Evolutionary conservation across 2,329 filamentous ascomycete species (phyloP).

Genomic region (Huntiella moniliformis): DNA sequence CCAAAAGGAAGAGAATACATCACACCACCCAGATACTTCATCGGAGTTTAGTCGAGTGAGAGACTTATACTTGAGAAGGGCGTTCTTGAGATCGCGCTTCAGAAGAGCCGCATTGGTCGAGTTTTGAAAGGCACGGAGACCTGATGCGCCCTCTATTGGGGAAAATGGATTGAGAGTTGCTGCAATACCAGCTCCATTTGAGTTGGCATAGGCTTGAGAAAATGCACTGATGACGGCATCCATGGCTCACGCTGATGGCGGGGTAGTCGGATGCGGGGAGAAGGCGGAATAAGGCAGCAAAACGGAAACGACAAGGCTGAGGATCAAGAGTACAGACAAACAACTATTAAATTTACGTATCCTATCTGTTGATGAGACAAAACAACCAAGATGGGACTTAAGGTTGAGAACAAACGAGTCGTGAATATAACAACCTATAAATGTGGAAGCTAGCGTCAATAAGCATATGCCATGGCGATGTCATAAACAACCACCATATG

Average conservation of each 20-base stretch:
- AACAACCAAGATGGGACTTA: too few species aligned
- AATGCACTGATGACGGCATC: conserved; percentile 58
- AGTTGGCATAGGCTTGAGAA: conserved; percentile 41
- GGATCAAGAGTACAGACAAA: too few species aligned
- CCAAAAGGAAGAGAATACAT: conserved; percentile 73
- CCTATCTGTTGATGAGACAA: too few species aligned
- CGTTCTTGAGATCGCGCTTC: conserved; percentile 51
- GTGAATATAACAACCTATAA: too few species aligned
- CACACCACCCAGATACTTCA: conserved; percentile 66
- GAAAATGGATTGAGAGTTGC: conserved; percentile 55
- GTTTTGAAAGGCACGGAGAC: conserved; percentile 51
- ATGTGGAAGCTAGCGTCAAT: too few species aligned
- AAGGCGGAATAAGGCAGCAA: background rate
- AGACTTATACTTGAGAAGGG: conserved; percentile 44
- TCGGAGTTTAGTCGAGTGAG: conserved; percentile 38
- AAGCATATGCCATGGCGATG: too few species aligned
- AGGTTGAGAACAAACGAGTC: too few species aligned
- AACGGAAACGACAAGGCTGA: background rate
- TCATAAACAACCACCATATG: too few species aligned
- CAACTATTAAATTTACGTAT: too few species aligned
- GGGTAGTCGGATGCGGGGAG: background rate
- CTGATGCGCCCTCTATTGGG: conserved; percentile 40
- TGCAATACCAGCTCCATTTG: conserved; percentile 56
- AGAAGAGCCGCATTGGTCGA: conserved; percentile 48
- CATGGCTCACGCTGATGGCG: conserved; percentile 24